Evolutionary conservation across 768 basidiomycete species (phyloP), one percentile per base, ranked within the genome.

Genomic region (Leucocoprinus sp.): DNA sequence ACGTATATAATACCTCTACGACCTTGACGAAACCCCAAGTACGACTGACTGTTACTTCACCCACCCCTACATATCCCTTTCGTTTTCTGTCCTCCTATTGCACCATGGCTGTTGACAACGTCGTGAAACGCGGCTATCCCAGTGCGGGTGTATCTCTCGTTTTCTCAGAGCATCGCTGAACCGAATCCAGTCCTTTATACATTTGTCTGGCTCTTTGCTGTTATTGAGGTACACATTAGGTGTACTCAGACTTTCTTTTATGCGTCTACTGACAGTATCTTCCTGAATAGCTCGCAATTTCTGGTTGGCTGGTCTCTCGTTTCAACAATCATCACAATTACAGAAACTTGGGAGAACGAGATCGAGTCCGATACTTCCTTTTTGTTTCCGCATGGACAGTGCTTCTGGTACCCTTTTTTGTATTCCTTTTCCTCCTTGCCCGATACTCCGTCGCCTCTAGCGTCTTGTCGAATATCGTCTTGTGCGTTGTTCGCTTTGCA

Each of bases 361-460:
- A 82, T 55, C 75, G 82, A 37, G 76, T 82, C 1, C 71, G 75
- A 27, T 87, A 77, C 64, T 64, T 80, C 31, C 68, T 85, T 26
- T 89, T 90, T 67, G 55, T 69, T n/a, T 82, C 82, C 8, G 67
- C 68, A 55, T 89, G 85, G 85, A 88, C 84, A 0, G 60, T 82
- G 8, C 54, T 80, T 41, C 64, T 81, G 29, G 69, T 74, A 33
- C 53, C 68, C 5, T 34, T 78, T 37, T 80, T 72, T 63, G 58
- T 80, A 31, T 45, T 70, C 18, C 61, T 82, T 44, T 84, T 87
- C 66, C 58, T 74, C 33, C 59, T 69, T 49, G 63, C 70, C 15
- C 64, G 77, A 8, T 74, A 74, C 22, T 70, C 64, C 21, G 47
- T 76, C 23, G 37, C 82, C 43, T 78, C 74, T 33, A 84, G 79